Percentiles rank a stretch among this genome's conserved stretches.
Evolutionary conservation across 2,329 filamentous ascomycete genomes (phyloP).

Genomic region (Pyricularia sp.): DNA sequence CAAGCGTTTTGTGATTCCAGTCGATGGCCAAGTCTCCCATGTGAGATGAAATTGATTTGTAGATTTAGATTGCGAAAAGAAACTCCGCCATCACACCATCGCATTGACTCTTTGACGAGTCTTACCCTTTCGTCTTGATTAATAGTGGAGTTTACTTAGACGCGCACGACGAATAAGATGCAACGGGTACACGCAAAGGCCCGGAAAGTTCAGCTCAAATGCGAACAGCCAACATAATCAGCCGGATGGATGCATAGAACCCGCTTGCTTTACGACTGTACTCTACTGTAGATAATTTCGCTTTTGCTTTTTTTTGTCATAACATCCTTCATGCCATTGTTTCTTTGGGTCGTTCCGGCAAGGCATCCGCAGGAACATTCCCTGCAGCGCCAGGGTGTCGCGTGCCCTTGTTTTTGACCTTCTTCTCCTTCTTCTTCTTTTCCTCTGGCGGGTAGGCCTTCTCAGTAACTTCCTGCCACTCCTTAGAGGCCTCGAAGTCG

Average conservation of each 20-base stretch:
- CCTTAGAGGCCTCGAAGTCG: constrained; percentile 58
- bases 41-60: background rate
- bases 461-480: constrained; percentile 71
- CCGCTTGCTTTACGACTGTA: background rate
- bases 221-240: background rate
- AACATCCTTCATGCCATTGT: background rate
- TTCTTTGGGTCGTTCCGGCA: constrained; percentile 5
- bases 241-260: background rate
- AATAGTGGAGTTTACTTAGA: background rate
- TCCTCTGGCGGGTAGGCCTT: constrained; percentile 73
- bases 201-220: background rate
- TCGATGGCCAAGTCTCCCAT: background rate
- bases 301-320: background rate
- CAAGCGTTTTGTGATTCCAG: background rate
- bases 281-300: background rate
- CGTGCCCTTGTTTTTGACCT: constrained; percentile 15
- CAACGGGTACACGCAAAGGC: background rate
- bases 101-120: background rate
- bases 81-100: background rate
- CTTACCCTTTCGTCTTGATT: background rate
- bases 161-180: background rate
- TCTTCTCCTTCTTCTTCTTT: constrained; percentile 41
- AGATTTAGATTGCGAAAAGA: background rate
- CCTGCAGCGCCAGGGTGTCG: constrained; percentile 12
- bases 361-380: background rate